Conservation (phyloP, 805 yeast genomes). For the Komagataella kurtzmanii region DNA sequence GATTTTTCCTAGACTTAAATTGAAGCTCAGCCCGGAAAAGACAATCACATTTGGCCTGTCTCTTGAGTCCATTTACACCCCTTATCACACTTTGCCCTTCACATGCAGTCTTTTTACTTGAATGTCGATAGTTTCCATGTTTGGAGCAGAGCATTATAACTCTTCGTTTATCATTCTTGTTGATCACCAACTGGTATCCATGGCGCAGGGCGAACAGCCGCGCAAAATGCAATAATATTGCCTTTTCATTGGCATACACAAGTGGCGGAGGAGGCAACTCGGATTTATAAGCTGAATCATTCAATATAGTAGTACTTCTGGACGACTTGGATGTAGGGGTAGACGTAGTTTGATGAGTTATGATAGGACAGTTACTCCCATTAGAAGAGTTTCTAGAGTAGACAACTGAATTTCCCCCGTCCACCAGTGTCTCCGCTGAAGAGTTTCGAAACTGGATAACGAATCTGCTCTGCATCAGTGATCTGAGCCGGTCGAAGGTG, state of each 20-base stretch:
- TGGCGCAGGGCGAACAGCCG: slow-evolving; percentile 11
- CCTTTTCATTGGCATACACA: slow-evolving; percentile 10
- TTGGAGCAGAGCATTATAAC: slow-evolving; percentile 11
- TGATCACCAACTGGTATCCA: slow-evolving; percentile 12
- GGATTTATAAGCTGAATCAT: not conserved
- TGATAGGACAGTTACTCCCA: not conserved
- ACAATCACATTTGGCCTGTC: slow-evolving; percentile 7
- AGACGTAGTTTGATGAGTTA: not conserved
- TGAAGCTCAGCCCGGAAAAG: slow-evolving; percentile 13
- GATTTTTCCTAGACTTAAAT: slow-evolving; percentile 10
- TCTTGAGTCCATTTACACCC: not conserved
- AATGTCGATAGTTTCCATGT: slow-evolving; percentile 4
- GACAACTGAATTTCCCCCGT: not conserved
- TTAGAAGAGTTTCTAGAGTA: not conserved
- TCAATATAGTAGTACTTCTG: not conserved
- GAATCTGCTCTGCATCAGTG: not conserved
- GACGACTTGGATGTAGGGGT: not conserved
- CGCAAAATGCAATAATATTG: slow-evolving; percentile 10
- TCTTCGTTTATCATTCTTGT: slow-evolving; percentile 12
- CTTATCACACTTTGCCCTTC: slow-evolving; percentile 3
- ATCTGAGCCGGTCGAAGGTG: not conserved
- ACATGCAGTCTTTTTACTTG: not conserved
- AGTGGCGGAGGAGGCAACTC: slow-evolving; percentile 9
- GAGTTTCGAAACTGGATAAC: not conserved
- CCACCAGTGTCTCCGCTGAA: not conserved